Conservation (phyloP, 2,329 filamentous ascomycete species). For the Chaetomiaceae sp. region DNA sequence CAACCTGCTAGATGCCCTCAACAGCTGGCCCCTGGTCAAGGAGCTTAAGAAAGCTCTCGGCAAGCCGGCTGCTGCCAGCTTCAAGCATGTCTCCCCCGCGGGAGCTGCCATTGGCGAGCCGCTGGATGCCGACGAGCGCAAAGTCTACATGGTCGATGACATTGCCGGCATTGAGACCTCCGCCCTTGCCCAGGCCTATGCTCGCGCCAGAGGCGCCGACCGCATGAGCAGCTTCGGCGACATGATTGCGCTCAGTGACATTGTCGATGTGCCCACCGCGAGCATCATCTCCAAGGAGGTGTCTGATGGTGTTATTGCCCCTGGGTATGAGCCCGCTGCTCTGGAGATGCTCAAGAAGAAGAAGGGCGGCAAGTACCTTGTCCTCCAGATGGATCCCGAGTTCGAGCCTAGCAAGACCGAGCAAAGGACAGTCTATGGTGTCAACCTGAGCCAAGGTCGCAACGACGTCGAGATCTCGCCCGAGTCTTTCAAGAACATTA, state of each 20-base stretch:
- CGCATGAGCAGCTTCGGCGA: conserved; percentile 99
- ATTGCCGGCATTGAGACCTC: conserved; percentile 85
- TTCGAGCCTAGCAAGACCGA: conserved; percentile 80
- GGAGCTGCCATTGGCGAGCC: conserved; percentile 92
- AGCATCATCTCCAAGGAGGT: conserved; percentile 98
- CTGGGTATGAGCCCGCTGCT: conserved; percentile 78
- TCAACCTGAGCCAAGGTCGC: conserved; percentile 83
- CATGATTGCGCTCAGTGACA: conserved; percentile 85
- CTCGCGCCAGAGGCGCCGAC: conserved; percentile 90
- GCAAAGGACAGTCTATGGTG: conserved; percentile 82
- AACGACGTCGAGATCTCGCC: conserved; percentile 87
- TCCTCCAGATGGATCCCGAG: conserved; percentile 87
- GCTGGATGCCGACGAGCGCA: conserved; percentile 80
- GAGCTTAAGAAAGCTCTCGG: conserved; percentile 87
- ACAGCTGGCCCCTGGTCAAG: conserved; percentile 95
- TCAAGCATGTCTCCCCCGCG: conserved; percentile 98
- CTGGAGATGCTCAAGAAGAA: conserved; percentile 94
- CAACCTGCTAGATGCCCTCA: conserved; percentile 92
- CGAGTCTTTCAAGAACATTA: conserved; percentile 76
- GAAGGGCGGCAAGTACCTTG: conserved; percentile 95
- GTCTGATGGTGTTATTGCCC: conserved; percentile 92
- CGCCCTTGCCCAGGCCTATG: conserved; percentile 86
- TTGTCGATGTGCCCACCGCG: conserved; percentile 87
- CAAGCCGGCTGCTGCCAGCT: conserved; percentile 88
- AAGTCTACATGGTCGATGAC: conserved; percentile 98